Base-by-base conservation (phyloP, 2,329 filamentous ascomycete species). In the Chrysosporium queenslandicum region DNA sequence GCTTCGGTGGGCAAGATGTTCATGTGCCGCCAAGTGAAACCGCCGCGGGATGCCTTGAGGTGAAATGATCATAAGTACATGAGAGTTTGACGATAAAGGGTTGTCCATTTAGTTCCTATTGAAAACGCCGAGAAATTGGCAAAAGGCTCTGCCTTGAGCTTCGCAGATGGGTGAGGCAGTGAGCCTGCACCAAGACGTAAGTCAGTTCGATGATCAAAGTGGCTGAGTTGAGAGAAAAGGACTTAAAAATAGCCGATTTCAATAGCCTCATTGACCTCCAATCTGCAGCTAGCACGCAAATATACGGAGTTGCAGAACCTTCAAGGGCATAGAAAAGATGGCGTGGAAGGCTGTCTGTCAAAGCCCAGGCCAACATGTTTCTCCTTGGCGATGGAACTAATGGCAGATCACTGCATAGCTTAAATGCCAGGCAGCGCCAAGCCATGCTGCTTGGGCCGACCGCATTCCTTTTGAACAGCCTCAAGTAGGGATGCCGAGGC, bases 301-400 rank as follows among this genome's bases (percentile, higher is more conserved):
- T 39, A 7, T 14, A 20, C n/a, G n/a, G n/a, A n/a, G n/a, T n/a
- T n/a, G 37, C 37, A 21, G 18, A 40, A 25, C 20, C 2, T 23
- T 23, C 39, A 46, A 32, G 25, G 23, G 21, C 5, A 46, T 9
- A 46, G 7, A 23, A 32, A 30, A 46, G 16, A 46, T 25, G 18
- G 2, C 41, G 9, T 30, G 12, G n/a, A 4, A 18, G 23, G 11
- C 36, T 9, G 16, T n/a, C 18, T 36, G 29, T 9, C 30, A n/a
- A 20, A 29, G 30, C 23, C 23, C 42, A 34, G 42, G 16, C 42
- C 20, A 12, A 30, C n/a, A 30, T 18, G n/a, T 46, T 36, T 36
- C 29, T n/a, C 9, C 43, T 46, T 46, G 43, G 43, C 43, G 30
- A 46, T 34, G 30, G 18, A 34, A 46, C 43, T 46, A 46, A 36